Evolutionary conservation across 768 basidiomycete genomes (phyloP).

Genomic region (Mycena vulgaris): DNA sequence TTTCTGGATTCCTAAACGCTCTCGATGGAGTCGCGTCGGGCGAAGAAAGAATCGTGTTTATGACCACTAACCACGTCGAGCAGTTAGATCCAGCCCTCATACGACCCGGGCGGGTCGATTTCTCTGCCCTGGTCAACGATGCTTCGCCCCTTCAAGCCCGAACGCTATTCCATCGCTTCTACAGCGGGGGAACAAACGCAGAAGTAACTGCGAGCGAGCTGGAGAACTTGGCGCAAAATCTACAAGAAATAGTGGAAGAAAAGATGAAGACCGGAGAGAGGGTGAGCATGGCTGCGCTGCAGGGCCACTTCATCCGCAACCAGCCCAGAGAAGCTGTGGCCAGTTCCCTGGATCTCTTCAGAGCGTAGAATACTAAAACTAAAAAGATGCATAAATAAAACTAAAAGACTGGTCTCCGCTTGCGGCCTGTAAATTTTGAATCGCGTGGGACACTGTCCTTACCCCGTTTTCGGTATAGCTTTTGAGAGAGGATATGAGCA

Average conservation of each 20-base stretch:
- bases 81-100: conserved; percentile 94
- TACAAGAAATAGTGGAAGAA: conserved; percentile 69
- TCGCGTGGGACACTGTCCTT: conserved; percentile 89
- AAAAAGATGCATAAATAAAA: conserved; percentile 39
- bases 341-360: conserved; percentile 64
- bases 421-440: conserved; percentile 94
- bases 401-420: conserved; percentile 85
- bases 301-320: conserved; percentile 93
- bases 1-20: conserved; percentile 97
- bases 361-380: conserved; percentile 32
- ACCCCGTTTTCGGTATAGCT: conserved; percentile 89
- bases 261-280: conserved; percentile 68
- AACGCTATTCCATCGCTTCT: conserved; percentile 88
- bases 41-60: conserved; percentile 97
- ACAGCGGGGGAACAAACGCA: conserved; percentile 63
- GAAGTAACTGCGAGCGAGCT: conserved; percentile 52
- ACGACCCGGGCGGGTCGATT: conserved; percentile 95
- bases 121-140: conserved; percentile 88
- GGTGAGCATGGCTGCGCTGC: conserved; percentile 96
- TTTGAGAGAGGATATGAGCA: conserved; percentile 13
- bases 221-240: conserved; percentile 62
- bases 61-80: conserved; percentile 98
- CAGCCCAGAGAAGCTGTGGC: conserved; percentile 69
- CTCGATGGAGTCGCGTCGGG: conserved; percentile 98
- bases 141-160: conserved; percentile 87